These are phyloP conservation scores for Fusarium sp. DNA, from an alignment of 2,329 filamentous ascomycete species.

Conservation along the genomic window DNA sequence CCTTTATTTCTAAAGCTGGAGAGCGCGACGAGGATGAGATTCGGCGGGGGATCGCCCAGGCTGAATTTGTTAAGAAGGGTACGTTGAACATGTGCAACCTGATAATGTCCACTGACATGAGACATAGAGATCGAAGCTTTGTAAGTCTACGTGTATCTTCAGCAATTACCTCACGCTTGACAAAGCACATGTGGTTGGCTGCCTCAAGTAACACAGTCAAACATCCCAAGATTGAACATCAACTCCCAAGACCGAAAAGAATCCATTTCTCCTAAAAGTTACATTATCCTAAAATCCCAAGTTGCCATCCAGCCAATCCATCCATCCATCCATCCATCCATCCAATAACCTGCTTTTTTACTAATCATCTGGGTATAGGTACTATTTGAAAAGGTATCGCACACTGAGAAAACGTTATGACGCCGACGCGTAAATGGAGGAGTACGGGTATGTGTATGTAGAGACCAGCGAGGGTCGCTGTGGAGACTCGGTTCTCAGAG, in stretches of 20 bases:
- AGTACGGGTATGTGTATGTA: constrained; percentile 12
- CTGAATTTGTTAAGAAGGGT: constrained; percentile 94
- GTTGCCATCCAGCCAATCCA: constrained; percentile 5
- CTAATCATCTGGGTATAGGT: constrained; percentile 48
- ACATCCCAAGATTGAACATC: not conserved
- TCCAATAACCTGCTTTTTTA: constrained; percentile 34
- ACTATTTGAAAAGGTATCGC: constrained; percentile 89
- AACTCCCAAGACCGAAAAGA: constrained; percentile 10
- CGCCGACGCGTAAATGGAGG: constrained; percentile 48
- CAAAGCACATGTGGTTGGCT: not conserved
- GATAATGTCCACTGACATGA: constrained; percentile 3
- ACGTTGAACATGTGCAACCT: constrained; percentile 4
- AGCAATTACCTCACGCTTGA: not conserved
- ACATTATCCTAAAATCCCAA: constrained; percentile 20
- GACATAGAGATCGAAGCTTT: constrained; percentile 85
- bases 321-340: not conserved
- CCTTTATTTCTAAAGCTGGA: constrained; percentile 81
- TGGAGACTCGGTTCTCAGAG: not conserved
- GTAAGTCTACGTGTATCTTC: constrained; percentile 66
- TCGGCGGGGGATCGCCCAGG: constrained; percentile 76
- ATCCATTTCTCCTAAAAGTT: constrained; percentile 17
- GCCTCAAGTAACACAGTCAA: not conserved
- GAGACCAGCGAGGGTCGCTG: constrained; percentile 11
- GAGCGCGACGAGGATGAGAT: constrained; percentile 82
- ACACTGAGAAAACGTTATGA: constrained; percentile 85